Base-by-base conservation (phyloP, 108 stramenopile species). In the Nitzschia putrida region DNA sequence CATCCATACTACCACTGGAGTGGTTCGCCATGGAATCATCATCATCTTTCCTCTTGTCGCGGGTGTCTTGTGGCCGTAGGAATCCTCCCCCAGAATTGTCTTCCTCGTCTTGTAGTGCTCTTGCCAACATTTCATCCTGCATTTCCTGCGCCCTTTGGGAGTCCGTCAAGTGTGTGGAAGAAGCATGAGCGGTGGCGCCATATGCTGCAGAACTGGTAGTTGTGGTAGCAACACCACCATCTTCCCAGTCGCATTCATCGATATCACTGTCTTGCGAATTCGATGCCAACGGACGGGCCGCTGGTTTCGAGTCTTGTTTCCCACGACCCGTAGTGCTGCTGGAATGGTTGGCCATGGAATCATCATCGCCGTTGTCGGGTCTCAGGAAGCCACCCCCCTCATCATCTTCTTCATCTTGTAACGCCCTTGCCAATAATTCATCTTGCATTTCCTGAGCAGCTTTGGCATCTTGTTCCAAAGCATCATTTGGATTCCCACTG, bases 161-260 rank as follows among this genome's bases (percentile, higher is more conserved):
- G 29, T 34, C 29, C 3, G 29, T 34, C 29, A 34, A 34, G 4
- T 34, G 29, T 34, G 29, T 34, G 29, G 29, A 34, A 34, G 29
- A 34, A 34, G 29, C 29, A 34, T 34, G 29, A 34, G 29, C 29
- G 29, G 1, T 34, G 1, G 29, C 4, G 1, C 3, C 29, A 34
- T 34, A 34, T 1, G 29, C 29, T 34, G 4, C 29, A 34, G 29
- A 34, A 34, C 29, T 34, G 29, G 29, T 3, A 3, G 29, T 34
- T 34, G 29, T 3, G 1, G 29, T 34, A 3, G 29, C 29, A 34
- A 59, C 66, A 12, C 64, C 71, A 50, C 83, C 83, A 58, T 85
- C 87, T 73, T 85, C 84, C 84, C 84, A 83, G 44, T 79, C 80
- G 56, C 85, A 65, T 41, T 79, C 78, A 38, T 78, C 80, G n/a